These are phyloP conservation scores for Plasmodium yoelii DNA, from an alignment of 169 alveolate genomes.

Conservation along the genomic window DNA sequence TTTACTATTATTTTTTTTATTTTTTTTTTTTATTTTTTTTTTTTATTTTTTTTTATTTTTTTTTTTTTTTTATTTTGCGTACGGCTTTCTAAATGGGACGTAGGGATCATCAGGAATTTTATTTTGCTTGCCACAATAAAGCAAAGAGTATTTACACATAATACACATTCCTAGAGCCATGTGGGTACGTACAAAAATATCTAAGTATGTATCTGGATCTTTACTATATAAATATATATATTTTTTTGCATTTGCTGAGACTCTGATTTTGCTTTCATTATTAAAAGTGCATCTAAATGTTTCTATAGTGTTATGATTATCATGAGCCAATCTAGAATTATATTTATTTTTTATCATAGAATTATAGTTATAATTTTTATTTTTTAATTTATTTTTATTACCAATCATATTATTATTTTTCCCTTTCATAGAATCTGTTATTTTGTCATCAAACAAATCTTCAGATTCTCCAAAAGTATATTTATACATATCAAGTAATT, in stretches of 20 bases:
- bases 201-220: constrained; percentile 9
- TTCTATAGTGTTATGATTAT: constrained; percentile 16
- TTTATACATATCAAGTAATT: constrained; percentile 32
- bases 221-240: constrained; percentile 26
- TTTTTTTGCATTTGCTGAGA: constrained; percentile 26
- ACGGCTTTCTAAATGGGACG: constrained; percentile 57
- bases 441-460: neutral
- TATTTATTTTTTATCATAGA: constrained; percentile 1
- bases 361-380: constrained; percentile 5
- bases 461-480: constrained; percentile 21
- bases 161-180: constrained; percentile 74
- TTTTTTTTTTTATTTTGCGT: neutral
- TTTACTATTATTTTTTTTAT: too few species aligned
- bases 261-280: constrained; percentile 52
- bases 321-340: neutral
- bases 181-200: constrained; percentile 28
- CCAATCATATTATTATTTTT: neutral
- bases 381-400: constrained; percentile 11
- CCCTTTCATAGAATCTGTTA: neutral
- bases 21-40: too few species aligned
- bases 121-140: constrained; percentile 50
- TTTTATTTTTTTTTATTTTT: neutral
- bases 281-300: constrained; percentile 32
- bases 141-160: constrained; percentile 28
- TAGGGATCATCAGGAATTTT: constrained; percentile 56